Percentiles rank a stretch among this genome's conserved stretches.
Evolutionary conservation across 306 rosid genomes (phyloP).

Genomic region (Fragaria ananassa): DNA sequence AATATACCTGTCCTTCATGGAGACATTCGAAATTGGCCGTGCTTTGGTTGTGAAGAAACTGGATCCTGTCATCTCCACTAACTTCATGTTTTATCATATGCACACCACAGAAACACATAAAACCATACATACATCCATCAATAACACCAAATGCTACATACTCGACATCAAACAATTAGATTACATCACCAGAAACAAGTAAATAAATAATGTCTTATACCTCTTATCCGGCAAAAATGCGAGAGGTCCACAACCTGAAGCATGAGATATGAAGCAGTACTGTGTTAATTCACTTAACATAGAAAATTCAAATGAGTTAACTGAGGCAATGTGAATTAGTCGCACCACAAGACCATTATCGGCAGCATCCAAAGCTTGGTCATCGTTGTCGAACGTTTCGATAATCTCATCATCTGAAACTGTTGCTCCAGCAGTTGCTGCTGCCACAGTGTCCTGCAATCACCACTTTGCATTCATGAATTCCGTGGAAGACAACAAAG

Average conservation of each 20-base stretch:
- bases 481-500: neutral
- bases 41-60: conserved; percentile 95
- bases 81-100: conserved; percentile 45
- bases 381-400: conserved; percentile 73
- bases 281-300: neutral
- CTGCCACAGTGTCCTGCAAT: conserved; percentile 53
- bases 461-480: neutral
- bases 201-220: conserved; percentile 34
- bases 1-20: conserved; percentile 69
- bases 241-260: conserved; percentile 88
- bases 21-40: conserved; percentile 84
- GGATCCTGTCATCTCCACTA: conserved; percentile 82
- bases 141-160: neutral
- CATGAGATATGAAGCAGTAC: neutral
- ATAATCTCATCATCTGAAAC: conserved; percentile 62
- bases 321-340: neutral
- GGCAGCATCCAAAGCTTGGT: conserved; percentile 64
- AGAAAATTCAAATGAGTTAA: no score
- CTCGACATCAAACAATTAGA: conserved; percentile 4
- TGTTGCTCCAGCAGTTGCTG: conserved; percentile 46
- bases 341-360: conserved; percentile 67
- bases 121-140: neutral
- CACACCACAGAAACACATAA: conserved; percentile 8
- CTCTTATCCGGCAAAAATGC: conserved; percentile 91
- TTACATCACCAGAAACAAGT: neutral